A percentile compares a stretch with the other conserved stretches of the same genome.
Evolutionary conservation across 208 protist species (phyloP).

Genomic region (Leishmania braziliensis): DNA sequence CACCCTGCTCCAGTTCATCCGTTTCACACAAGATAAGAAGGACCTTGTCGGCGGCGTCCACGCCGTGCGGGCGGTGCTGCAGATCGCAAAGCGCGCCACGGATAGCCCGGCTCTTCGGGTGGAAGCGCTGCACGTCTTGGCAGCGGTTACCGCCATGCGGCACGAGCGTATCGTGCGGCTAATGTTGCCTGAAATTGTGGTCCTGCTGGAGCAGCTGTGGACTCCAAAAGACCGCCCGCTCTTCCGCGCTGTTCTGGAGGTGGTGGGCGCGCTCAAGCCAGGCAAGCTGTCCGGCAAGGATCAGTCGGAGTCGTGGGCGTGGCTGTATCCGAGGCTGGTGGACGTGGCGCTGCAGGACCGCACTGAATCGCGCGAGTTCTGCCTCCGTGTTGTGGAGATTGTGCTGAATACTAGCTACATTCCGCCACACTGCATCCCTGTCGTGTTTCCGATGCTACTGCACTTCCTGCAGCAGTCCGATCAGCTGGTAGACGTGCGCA

Average conservation of each 20-base stretch:
- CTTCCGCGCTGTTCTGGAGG: constrained; percentile 84
- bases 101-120: constrained; percentile 82
- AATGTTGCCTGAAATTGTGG: constrained; percentile 89
- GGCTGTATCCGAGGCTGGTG: constrained; percentile 89
- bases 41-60: constrained; percentile 83
- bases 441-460: constrained; percentile 86
- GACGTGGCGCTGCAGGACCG: constrained; percentile 90
- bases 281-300: constrained; percentile 91
- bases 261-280: constrained; percentile 88
- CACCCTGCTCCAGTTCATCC: constrained; percentile 86
- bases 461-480: constrained; percentile 86
- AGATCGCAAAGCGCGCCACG: constrained; percentile 71
- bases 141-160: constrained; percentile 78
- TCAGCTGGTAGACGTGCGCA: constrained; percentile 85
- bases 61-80: constrained; percentile 80
- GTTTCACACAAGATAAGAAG: constrained; percentile 79
- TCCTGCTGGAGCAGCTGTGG: constrained; percentile 90
- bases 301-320: constrained; percentile 90
- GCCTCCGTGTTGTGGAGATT: constrained; percentile 88
- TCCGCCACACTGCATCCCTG: constrained; percentile 87
- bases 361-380: constrained; percentile 86
- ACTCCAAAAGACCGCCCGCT: constrained; percentile 74
- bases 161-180: constrained; percentile 85
- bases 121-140: constrained; percentile 84
- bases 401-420: constrained; percentile 87